Evolutionary conservation across 2,329 filamentous ascomycete genomes (phyloP).

Genomic region (Tolypocladium cylindrosporum): DNA sequence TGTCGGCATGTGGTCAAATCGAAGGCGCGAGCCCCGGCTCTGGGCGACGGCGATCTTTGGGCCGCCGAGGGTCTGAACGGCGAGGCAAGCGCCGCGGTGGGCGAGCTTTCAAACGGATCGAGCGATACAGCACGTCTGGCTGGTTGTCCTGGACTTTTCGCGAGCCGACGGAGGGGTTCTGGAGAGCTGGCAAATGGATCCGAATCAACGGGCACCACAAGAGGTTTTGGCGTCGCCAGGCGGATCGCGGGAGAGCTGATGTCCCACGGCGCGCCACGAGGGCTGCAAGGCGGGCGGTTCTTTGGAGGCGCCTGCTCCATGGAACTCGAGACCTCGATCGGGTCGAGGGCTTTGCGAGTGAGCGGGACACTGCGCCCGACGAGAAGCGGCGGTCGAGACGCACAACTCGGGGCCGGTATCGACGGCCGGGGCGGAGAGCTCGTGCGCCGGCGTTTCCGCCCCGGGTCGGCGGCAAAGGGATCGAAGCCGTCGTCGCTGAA

Average conservation of each 20-base stretch:
- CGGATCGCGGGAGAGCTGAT: neutral
- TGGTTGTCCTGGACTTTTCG: neutral
- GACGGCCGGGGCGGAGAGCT: neutral
- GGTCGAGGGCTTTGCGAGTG: slow-evolving; percentile 7
- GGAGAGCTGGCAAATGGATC: slow-evolving; percentile 27
- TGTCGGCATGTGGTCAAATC: neutral
- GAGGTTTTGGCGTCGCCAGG: neutral
- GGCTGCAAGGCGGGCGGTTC: too few relatives aligned
- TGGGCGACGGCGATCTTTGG: neutral
- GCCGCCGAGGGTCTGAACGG: neutral
- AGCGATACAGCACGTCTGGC: slow-evolving; percentile 6
- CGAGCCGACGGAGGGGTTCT: neutral
- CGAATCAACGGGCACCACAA: slow-evolving; percentile 7
- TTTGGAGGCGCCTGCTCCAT: slow-evolving; percentile 9
- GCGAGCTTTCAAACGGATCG: slow-evolving; percentile 9
- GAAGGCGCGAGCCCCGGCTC: too few relatives aligned
- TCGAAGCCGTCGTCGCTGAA: neutral
- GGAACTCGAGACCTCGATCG: slow-evolving; percentile 28
- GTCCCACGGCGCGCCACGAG: neutral
- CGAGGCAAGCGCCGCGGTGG: neutral
- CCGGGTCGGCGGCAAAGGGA: neutral
- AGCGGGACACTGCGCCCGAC: neutral
- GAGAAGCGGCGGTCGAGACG: neutral
- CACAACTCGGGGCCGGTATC: neutral
- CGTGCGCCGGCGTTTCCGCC: neutral